A percentile compares a stretch with the other conserved stretches of the same genome.
These are phyloP conservation scores for Fusarium temperatum DNA, from an alignment of 2,329 filamentous ascomycete species.

Conservation along the genomic window DNA sequence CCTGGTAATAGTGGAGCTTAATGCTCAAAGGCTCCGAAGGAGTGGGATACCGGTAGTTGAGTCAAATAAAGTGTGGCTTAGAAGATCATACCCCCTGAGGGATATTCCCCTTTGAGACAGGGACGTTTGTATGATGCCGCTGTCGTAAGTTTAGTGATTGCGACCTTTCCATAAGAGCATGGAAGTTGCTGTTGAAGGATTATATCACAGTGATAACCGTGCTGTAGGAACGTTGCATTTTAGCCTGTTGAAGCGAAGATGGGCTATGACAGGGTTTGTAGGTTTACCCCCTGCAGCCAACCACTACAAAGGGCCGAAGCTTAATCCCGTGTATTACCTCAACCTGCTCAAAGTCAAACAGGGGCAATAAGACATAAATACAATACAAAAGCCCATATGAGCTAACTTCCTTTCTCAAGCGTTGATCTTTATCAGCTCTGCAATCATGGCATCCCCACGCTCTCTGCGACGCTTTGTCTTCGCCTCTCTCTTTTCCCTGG, in stretches of 20 bases:
- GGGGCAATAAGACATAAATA: constrained; percentile 1
- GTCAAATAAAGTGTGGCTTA: constrained; percentile 6
- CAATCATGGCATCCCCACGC: not conserved
- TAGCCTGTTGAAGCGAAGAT: not conserved
- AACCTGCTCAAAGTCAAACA: not conserved
- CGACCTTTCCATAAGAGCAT: not conserved
- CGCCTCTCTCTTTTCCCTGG: not conserved
- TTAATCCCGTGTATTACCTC: not conserved
- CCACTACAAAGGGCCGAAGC: not conserved
- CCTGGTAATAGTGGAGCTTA: not conserved
- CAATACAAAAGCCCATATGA: no score
- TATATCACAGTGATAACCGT: not conserved
- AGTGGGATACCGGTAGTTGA: not conserved
- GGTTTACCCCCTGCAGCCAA: not conserved
- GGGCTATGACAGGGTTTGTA: not conserved
- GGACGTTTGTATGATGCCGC: not conserved
- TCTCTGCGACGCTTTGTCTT: constrained; percentile 3
- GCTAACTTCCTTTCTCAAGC: not conserved
- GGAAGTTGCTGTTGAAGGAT: not conserved
- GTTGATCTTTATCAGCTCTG: not conserved
- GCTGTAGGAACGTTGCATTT: not conserved
- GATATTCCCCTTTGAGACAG: not conserved
- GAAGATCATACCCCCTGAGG: not conserved
- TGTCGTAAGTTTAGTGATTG: not conserved
- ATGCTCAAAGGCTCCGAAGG: not conserved